These are phyloP conservation scores for Exidia glandulosa DNA, from an alignment of 768 basidiomycete species.

Conservation along the genomic window DNA sequence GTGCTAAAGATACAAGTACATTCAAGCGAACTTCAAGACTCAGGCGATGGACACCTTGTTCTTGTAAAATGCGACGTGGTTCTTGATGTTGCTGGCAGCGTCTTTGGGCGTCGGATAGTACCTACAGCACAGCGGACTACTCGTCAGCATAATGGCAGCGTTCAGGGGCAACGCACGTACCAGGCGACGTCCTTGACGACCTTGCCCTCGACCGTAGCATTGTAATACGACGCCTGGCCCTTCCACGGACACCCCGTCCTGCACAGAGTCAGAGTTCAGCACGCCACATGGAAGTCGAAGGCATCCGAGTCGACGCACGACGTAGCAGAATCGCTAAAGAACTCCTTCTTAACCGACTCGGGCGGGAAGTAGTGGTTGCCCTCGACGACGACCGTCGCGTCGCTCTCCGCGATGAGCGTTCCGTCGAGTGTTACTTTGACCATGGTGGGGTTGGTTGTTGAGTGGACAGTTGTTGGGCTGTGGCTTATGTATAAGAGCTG, in stretches of 20 bases:
- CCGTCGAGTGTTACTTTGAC: slow-evolving; percentile 45
- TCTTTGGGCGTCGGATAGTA: slow-evolving; percentile 51
- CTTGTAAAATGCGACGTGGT: slow-evolving; percentile 72
- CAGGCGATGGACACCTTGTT: slow-evolving; percentile 13
- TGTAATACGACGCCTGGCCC: slow-evolving; percentile 66
- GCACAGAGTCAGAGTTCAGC: not conserved
- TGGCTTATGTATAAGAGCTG: no score
- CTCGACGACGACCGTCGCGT: slow-evolving; percentile 46
- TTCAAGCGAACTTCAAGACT: not conserved
- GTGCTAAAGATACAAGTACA: not conserved
- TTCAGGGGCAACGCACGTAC: slow-evolving; percentile 25
- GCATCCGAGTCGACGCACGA: slow-evolving; percentile 25
- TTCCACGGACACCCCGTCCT: slow-evolving; percentile 62
- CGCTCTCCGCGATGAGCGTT: slow-evolving; percentile 45
- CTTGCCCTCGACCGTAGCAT: slow-evolving; percentile 38
- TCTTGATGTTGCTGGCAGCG: slow-evolving; percentile 50
- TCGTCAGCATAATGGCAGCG: not conserved
- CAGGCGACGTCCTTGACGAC: slow-evolving; percentile 53
- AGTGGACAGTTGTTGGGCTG: no score
- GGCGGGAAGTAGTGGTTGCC: slow-evolving; percentile 70
- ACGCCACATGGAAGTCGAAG: slow-evolving; percentile 4
- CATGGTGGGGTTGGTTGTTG: no score
- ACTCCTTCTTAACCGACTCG: slow-evolving; percentile 31
- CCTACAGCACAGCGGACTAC: slow-evolving; percentile 30
- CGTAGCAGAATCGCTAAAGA: slow-evolving; percentile 42